phyloP scores from a whole-genome alignment of 2,329 filamentous ascomycete species.

The Knoxdaviesia capensis region DNA sequence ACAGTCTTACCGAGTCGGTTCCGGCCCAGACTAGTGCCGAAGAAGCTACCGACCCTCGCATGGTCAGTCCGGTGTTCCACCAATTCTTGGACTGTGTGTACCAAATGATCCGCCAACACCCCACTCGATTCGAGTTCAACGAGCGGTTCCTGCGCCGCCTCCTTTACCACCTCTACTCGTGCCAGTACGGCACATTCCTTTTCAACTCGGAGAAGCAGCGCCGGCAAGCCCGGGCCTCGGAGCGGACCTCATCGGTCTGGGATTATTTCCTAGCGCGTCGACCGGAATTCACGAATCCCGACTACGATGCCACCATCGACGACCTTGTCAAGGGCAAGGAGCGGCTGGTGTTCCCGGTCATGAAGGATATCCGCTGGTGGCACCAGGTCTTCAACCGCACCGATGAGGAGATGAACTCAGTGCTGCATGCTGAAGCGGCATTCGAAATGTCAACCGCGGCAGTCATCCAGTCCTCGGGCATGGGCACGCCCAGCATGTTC shows the following conservation, averaged over 20 bases:
- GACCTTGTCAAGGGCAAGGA: slow-evolving; percentile 65
- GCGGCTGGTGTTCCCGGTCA: slow-evolving; percentile 60
- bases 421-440: slow-evolving; percentile 21
- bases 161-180: slow-evolving; percentile 85
- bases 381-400: slow-evolving; percentile 66
- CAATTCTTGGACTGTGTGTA: slow-evolving; percentile 93
- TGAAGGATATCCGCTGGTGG: slow-evolving; percentile 84
- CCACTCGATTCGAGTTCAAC: slow-evolving; percentile 85
- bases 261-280: slow-evolving; percentile 76
- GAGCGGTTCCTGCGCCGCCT: slow-evolving; percentile 79
- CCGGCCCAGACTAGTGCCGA: slow-evolving; percentile 23
- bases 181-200: slow-evolving; percentile 91
- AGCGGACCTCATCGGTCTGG: slow-evolving; percentile 77
- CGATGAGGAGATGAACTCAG: slow-evolving; percentile 82
- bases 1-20: slow-evolving; percentile 21
- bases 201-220: slow-evolving; percentile 90
- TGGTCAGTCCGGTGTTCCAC: slow-evolving; percentile 91
- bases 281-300: slow-evolving; percentile 62
- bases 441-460: too few relatives aligned
- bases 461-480: too few relatives aligned
- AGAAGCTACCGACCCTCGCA: slow-evolving; percentile 63
- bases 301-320: slow-evolving; percentile 56
- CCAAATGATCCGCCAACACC: slow-evolving; percentile 70
- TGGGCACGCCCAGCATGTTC: slow-evolving; percentile 10
- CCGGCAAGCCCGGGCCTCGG: slow-evolving; percentile 43